Evolutionary conservation across 257 asterid species (phyloP).

Genomic region (Solanum ossicruentum): DNA sequence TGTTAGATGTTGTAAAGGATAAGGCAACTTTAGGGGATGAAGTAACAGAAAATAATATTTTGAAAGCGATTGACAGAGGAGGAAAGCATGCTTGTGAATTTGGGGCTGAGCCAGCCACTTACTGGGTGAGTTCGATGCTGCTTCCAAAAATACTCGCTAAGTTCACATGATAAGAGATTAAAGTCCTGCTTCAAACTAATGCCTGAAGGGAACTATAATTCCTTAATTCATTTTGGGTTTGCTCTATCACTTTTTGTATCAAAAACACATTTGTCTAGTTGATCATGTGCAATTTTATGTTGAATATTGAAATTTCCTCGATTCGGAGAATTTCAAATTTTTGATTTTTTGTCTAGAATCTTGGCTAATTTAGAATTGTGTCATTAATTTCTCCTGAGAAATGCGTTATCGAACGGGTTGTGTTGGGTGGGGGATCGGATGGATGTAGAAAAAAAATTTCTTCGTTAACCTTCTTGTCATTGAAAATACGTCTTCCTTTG

Average conservation of each 20-base stretch:
- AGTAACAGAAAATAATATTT: conserved; percentile 38
- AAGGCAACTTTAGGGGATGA: conserved; percentile 27
- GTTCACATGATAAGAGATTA: not conserved
- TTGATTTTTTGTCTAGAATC: not conserved
- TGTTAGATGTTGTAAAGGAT: conserved; percentile 42
- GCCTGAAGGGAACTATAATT: not conserved
- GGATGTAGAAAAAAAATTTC: not conserved
- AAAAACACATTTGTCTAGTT: not conserved
- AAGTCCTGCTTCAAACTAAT: not conserved
- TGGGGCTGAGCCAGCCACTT: conserved; percentile 65
- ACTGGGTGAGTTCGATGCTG: conserved; percentile 55
- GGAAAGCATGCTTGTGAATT: conserved; percentile 64
- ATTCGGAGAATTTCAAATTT: not conserved
- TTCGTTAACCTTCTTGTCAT: not conserved
- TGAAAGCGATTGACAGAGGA: conserved; percentile 85
- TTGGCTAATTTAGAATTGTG: not conserved
- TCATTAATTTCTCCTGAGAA: not conserved
- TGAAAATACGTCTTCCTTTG: not conserved
- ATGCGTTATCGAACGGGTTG: not conserved
- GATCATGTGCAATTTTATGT: not conserved
- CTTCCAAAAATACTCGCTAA: not conserved
- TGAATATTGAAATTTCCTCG: not conserved
- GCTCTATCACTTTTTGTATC: not conserved
- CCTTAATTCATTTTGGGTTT: not conserved
- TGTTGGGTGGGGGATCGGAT: not conserved